These are phyloP conservation scores for Paramecium caudatum DNA, from an alignment of 73 alveolate genomes.

Conservation along the genomic window DNA sequence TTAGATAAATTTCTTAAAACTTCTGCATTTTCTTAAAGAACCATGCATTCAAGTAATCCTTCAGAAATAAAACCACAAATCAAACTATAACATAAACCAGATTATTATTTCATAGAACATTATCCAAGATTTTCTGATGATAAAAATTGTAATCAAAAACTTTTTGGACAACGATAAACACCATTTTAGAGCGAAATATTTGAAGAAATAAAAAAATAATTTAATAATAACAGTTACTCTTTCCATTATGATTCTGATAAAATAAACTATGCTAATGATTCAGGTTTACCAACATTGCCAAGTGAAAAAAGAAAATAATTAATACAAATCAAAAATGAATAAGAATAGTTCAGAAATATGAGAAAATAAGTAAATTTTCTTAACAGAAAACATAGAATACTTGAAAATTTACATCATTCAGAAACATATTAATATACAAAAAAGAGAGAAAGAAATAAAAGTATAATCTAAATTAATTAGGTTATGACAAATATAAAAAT, in stretches of 20 bases:
- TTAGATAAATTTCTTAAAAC: slow-evolving; percentile 15
- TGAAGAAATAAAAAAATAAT: slow-evolving; percentile 2
- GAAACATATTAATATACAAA: neutral
- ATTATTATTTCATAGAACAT: neutral
- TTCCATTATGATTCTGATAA: neutral
- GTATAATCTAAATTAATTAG: neutral
- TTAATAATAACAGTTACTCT: neutral
- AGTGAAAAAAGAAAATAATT: neutral
- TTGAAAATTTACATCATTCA: neutral
- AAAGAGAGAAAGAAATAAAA: neutral
- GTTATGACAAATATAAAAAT: slow-evolving; percentile 28
- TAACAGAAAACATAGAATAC: slow-evolving; percentile 8
- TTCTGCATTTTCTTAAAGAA: neutral
- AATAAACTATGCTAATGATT: slow-evolving; percentile 19
- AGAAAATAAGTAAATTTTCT: neutral
- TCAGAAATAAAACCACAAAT: slow-evolving; percentile 13
- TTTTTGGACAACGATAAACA: slow-evolving; percentile 6
- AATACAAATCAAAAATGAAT: neutral
- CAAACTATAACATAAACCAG: neutral
- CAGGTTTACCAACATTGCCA: slow-evolving; percentile 2
- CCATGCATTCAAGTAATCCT: neutral
- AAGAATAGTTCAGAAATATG: neutral
- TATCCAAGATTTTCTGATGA: slow-evolving; percentile 32
- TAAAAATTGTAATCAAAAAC: neutral
- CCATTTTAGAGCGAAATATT: neutral